A percentile compares a stretch with the other conserved stretches of the same genome.
Conservation (phyloP, 129 eudicot species). For the Rutidosis leptorrhynchoides region DNA sequence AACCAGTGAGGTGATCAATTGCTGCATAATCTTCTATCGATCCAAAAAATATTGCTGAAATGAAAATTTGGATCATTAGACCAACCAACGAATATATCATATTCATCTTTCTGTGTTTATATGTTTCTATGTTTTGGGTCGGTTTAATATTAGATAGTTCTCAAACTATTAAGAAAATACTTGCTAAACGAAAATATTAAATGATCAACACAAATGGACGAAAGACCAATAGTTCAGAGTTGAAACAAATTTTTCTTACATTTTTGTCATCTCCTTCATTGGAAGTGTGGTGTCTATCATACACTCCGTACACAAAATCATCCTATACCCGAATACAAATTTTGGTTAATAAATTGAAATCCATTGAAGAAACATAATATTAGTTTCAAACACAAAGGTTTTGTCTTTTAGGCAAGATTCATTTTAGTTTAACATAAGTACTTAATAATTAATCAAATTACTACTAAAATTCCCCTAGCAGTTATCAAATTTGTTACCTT, state of each 20-base stretch:
- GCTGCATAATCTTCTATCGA: conserved; percentile 76
- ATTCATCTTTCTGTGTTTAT: not conserved
- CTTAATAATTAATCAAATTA: not conserved
- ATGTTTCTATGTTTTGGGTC: too few relatives aligned
- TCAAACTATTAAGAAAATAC: not conserved
- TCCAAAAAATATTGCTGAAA: conserved; percentile 76
- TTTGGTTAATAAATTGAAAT: not conserved
- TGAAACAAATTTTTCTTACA: conserved; percentile 31
- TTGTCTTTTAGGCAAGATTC: not conserved
- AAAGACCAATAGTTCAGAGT: not conserved
- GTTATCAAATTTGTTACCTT: too few relatives aligned
- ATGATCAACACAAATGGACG: not conserved
- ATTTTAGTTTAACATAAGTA: not conserved
- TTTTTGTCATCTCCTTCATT: conserved; percentile 57
- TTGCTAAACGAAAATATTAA: not conserved
- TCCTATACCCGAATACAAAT: conserved; percentile 51
- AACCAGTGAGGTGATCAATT: conserved; percentile 75
- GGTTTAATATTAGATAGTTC: not conserved
- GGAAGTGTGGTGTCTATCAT: conserved; percentile 83
- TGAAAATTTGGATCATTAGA: conserved; percentile 6
- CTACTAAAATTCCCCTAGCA: not conserved
- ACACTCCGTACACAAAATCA: conserved; percentile 66
- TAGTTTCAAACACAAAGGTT: not conserved
- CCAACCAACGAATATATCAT: not conserved
- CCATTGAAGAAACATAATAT: not conserved